phyloP scores from a whole-genome alignment of 2,329 filamentous ascomycete species.

The Paecilomyces dactylethromorphus region DNA sequence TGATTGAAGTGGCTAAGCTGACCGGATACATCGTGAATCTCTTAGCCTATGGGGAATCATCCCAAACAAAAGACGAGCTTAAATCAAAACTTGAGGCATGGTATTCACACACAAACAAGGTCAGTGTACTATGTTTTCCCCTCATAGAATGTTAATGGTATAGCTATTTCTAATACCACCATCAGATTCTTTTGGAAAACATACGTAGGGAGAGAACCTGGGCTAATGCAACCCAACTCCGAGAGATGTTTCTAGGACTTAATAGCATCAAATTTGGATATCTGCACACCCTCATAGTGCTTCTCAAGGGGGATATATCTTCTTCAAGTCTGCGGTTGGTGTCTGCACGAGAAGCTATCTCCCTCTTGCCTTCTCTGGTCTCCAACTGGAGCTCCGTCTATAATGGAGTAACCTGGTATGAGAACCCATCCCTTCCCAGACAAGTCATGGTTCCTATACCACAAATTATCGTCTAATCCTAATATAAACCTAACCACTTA shows the following conservation, averaged over 20 bases:
- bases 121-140: background rate
- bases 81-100: background rate
- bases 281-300: slow-evolving; percentile 1
- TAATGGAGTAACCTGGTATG: slow-evolving; percentile 11
- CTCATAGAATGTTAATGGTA: background rate
- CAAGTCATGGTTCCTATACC: background rate
- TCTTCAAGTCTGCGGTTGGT: background rate
- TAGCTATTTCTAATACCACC: background rate
- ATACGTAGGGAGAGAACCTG: background rate
- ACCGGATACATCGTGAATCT: background rate
- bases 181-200: background rate
- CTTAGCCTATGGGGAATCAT: background rate
- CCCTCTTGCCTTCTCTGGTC: slow-evolving; percentile 5
- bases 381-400: slow-evolving; percentile 11
- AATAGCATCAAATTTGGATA: slow-evolving; percentile 1
- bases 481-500: background rate
- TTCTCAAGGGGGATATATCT: slow-evolving; percentile 4
- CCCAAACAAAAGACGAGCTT: background rate
- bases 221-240: slow-evolving; percentile 1
- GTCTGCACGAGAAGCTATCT: slow-evolving; percentile 10
- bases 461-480: background rate
- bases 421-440: background rate
- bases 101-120: background rate
- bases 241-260: slow-evolving; percentile 8
- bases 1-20: background rate